Evolutionary conservation across 2,329 filamentous ascomycete genomes (phyloP), one percentile per base, ranked within the genome.

Genomic region (Hypocrella siamensis): DNA sequence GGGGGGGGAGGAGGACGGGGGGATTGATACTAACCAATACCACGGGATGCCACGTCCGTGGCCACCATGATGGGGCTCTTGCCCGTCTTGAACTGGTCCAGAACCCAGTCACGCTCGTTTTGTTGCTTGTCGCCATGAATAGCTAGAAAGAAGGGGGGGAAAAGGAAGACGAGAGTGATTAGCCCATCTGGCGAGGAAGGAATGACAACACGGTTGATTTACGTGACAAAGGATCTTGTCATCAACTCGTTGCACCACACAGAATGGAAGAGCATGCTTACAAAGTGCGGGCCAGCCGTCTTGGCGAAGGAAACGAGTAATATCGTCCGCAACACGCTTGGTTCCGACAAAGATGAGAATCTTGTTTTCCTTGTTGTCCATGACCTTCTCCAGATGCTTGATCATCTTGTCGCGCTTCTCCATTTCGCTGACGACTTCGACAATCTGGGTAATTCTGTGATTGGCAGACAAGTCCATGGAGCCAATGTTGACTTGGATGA

Each of bases 31-130:
- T 93, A 92, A 94, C 90, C 90, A 65, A 98, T 94, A 84, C 90
- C 90, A 86, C 90, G 90, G 56, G 90, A 96, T 65, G 90, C 90
- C 64, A 98, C 90, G 55, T 96, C 90, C 45, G 90, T 98, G 65
- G 90, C 90, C 66, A 98, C 90, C 86, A 98, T 93, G 75, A 98
- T 93, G 56, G 90, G 90, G 66, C 85, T 93, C 71, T 96, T 94
- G 64, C 85, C 86, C 43, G 82, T 83, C 77, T 96, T 98, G 76
- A 98, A 98, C 61, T 96, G 88, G 60, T 96, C 92, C 55, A 98
- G 70, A 50, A 96, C 90, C 85, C 90, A 96, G 60, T 96, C 90
- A 67, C 90, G 86, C 67, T 98, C 90, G 61, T 94, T 93, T 56
- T 98, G 90, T 57, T 94, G 86, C 70, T 96, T 96, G 66, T 96